phyloP scores from a whole-genome alignment of 2,329 filamentous ascomycete genomes.

The Dichotomopilus funicola region DNA sequence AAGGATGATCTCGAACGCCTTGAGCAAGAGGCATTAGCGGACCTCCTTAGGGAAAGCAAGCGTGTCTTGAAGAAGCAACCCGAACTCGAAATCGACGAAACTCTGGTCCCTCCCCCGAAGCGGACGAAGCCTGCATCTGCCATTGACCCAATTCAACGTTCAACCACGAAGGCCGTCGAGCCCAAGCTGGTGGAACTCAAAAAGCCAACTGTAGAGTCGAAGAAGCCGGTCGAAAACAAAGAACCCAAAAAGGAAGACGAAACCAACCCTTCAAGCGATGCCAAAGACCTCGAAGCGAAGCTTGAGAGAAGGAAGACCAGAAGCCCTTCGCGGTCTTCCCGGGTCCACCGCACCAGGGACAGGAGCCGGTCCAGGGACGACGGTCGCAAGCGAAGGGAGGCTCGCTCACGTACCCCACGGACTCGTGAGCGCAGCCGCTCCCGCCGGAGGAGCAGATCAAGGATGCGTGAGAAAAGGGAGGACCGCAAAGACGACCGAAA shows the following conservation, averaged over 20 bases:
- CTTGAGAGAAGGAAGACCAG: slow-evolving; percentile 28
- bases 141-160: slow-evolving; percentile 49
- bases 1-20: slow-evolving; percentile 53
- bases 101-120: slow-evolving; percentile 49
- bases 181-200: slow-evolving; percentile 26
- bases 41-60: slow-evolving; percentile 54
- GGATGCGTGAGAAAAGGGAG: slow-evolving; percentile 21
- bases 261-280: slow-evolving; percentile 14
- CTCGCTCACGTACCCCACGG: slow-evolving; percentile 20
- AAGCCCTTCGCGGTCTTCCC: slow-evolving; percentile 25
- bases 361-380: slow-evolving; percentile 28
- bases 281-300: slow-evolving; percentile 18
- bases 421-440: slow-evolving; percentile 26
- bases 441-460: slow-evolving; percentile 24
- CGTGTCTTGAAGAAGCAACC: slow-evolving; percentile 42
- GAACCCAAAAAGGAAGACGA: slow-evolving; percentile 25
- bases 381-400: slow-evolving; percentile 25
- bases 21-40: slow-evolving; percentile 52
- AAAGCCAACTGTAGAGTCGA: neutral
- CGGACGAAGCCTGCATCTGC: slow-evolving; percentile 48
- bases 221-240: slow-evolving; percentile 24
- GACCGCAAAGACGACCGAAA: slow-evolving; percentile 11
- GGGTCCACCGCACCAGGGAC: slow-evolving; percentile 23
- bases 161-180: slow-evolving; percentile 39
- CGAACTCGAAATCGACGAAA: slow-evolving; percentile 51